phyloP scores from a whole-genome alignment of 331 rosid genomes.

The Quercus tomentella region DNA sequence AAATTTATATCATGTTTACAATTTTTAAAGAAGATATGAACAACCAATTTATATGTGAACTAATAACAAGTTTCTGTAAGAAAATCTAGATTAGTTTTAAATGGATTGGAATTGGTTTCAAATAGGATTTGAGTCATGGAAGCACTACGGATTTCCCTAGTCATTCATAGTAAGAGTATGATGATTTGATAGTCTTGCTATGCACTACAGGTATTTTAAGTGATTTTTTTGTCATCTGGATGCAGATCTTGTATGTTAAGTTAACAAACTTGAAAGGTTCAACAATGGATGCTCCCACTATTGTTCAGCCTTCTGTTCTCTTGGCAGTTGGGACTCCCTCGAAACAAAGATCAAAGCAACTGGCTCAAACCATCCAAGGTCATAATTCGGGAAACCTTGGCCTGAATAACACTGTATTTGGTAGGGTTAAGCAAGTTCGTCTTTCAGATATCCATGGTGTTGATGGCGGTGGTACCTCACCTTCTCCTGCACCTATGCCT shows the following conservation, averaged over 20 bases:
- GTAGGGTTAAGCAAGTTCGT: slow-evolving; percentile 86
- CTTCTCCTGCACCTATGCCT: slow-evolving; percentile 76
- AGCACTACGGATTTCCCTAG: background rate
- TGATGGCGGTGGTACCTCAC: slow-evolving; percentile 33
- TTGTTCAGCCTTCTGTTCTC: slow-evolving; percentile 63
- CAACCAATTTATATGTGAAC: too few species aligned
- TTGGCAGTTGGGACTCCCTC: slow-evolving; percentile 71
- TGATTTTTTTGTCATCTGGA: slow-evolving; percentile 19
- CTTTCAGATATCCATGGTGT: slow-evolving; percentile 70
- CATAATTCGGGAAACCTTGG: slow-evolving; percentile 77
- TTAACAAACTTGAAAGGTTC: slow-evolving; percentile 75
- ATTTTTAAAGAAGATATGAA: too few species aligned
- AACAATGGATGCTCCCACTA: slow-evolving; percentile 64
- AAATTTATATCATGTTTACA: too few species aligned
- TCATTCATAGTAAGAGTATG: background rate
- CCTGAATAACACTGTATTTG: slow-evolving; percentile 79
- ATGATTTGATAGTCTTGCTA: background rate
- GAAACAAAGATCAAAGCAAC: slow-evolving; percentile 62
- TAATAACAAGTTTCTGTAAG: too few species aligned
- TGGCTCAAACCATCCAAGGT: slow-evolving; percentile 79
- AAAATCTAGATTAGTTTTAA: too few species aligned
- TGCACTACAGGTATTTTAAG: slow-evolving; percentile 14
- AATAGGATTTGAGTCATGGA: background rate
- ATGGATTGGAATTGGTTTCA: too few species aligned
- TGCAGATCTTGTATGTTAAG: slow-evolving; percentile 68